Evolutionary conservation across 352 stramenopile species (phyloP).

Genomic region (Globisporangium carolinianum): DNA sequence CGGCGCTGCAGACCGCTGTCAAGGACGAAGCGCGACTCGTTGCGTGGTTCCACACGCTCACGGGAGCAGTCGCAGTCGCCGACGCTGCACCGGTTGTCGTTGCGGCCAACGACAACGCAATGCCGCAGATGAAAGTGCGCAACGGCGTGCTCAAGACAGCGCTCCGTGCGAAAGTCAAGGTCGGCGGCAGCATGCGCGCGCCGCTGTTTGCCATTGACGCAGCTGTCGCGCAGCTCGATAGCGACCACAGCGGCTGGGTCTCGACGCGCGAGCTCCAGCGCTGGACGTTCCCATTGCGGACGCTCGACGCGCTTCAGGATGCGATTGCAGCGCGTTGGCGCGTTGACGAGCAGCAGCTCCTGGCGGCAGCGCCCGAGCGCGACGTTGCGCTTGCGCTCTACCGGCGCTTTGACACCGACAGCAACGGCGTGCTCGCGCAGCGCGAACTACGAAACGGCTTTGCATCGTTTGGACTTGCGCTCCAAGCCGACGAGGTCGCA

Average conservation of each 20-base stretch:
- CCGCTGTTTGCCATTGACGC: slow-evolving; percentile 24
- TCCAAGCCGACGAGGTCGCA: slow-evolving; percentile 34
- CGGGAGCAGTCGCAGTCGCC: slow-evolving; percentile 12
- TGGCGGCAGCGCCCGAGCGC: not conserved
- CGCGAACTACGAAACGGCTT: slow-evolving; percentile 51
- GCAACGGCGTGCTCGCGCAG: slow-evolving; percentile 50
- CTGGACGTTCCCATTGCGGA: slow-evolving; percentile 51
- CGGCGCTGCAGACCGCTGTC: slow-evolving; percentile 6
- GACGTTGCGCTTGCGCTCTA: slow-evolving; percentile 31
- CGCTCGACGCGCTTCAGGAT: slow-evolving; percentile 52
- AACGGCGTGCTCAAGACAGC: slow-evolving; percentile 50
- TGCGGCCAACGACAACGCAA: not conserved
- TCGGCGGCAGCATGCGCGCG: slow-evolving; percentile 5
- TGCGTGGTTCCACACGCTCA: slow-evolving; percentile 40
- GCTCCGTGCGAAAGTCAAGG: slow-evolving; percentile 18
- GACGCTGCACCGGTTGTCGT: not conserved
- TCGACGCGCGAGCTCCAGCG: slow-evolving; percentile 40
- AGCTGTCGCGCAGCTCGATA: slow-evolving; percentile 38
- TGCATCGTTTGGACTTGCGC: slow-evolving; percentile 22
- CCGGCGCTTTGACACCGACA: slow-evolving; percentile 42
- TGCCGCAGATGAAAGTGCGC: slow-evolving; percentile 36
- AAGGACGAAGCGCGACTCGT: slow-evolving; percentile 19
- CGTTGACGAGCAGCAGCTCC: slow-evolving; percentile 3
- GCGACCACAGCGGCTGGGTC: slow-evolving; percentile 58
- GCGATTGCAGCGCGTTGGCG: slow-evolving; percentile 31